phyloP scores from a whole-genome alignment of 176 grass and related monocot genomes.

The Poa pratensis region DNA sequence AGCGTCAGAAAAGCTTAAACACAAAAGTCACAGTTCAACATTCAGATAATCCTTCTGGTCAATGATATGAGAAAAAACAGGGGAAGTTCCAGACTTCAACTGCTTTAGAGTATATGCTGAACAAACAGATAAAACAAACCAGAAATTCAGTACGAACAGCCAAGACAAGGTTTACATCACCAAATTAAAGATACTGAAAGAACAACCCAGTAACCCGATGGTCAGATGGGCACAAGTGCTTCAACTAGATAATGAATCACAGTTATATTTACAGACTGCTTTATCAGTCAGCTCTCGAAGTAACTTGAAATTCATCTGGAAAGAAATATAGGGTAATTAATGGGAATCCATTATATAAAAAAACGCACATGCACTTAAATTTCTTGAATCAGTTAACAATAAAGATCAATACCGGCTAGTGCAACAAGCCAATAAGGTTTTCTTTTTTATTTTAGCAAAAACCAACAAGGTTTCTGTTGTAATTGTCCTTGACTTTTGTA shows the following conservation, averaged over 20 bases:
- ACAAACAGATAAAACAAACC: not conserved
- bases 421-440: not conserved
- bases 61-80: not conserved
- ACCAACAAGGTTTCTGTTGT: not conserved
- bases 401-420: not conserved
- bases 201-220: no score
- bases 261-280: slow-evolving; percentile 3
- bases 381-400: not conserved
- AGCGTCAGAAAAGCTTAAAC: not conserved
- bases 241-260: slow-evolving; percentile 1
- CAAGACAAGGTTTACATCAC: slow-evolving; percentile 29
- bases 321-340: not conserved
- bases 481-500: not conserved
- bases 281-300: not conserved
- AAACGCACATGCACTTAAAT: not conserved
- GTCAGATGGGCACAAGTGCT: slow-evolving; percentile 10
- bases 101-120: not conserved
- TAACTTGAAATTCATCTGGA: not conserved
- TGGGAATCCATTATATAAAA: not conserved
- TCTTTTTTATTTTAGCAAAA: no score
- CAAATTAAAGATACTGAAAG: no score
- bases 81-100: slow-evolving; percentile 14
- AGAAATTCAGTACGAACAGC: slow-evolving; percentile 11
- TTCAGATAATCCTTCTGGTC: not conserved
- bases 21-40: slow-evolving; percentile 17